A percentile compares a stretch with the other conserved stretches of the same genome.
These are phyloP conservation scores for Aureobasidium sp. DNA, from an alignment of 2,329 filamentous ascomycete species.

Conservation along the genomic window DNA sequence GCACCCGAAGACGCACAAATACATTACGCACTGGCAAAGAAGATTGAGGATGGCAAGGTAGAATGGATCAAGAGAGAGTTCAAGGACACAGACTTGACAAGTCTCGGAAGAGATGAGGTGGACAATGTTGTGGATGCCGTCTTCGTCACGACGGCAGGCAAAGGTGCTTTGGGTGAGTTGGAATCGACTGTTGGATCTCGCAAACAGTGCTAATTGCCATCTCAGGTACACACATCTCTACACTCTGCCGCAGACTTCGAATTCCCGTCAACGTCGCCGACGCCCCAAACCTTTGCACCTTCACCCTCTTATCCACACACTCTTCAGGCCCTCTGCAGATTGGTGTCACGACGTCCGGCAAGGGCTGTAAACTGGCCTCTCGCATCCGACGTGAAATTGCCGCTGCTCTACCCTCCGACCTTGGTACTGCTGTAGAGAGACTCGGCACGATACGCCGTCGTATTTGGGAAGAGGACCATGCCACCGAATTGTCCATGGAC, in stretches of 20 bases:
- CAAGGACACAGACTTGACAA: slow-evolving; percentile 61
- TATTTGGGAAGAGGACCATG: slow-evolving; percentile 67
- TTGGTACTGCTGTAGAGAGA: slow-evolving; percentile 69
- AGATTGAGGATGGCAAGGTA: slow-evolving; percentile 58
- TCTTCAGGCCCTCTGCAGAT: slow-evolving; percentile 87
- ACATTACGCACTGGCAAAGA: slow-evolving; percentile 53
- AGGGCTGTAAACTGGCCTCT: slow-evolving; percentile 87
- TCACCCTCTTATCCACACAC: slow-evolving; percentile 81
- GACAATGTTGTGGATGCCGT: slow-evolving; percentile 78
- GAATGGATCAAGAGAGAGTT: slow-evolving; percentile 61
- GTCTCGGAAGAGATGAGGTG: slow-evolving; percentile 72
- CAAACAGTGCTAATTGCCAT: background rate
- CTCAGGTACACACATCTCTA: slow-evolving; percentile 53
- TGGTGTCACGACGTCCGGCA: slow-evolving; percentile 89
- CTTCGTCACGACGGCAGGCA: slow-evolving; percentile 63
- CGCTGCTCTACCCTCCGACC: slow-evolving; percentile 62
- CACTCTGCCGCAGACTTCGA: slow-evolving; percentile 65
- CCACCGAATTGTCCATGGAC: slow-evolving; percentile 37
- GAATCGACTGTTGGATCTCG: background rate
- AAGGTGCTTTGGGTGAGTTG: slow-evolving; percentile 31
- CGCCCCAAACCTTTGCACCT: slow-evolving; percentile 75
- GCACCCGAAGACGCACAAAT: slow-evolving; percentile 53
- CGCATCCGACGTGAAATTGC: slow-evolving; percentile 84
- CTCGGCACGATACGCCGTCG: slow-evolving; percentile 64
- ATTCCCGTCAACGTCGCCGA: slow-evolving; percentile 94